These are phyloP conservation scores for bread wheat (Triticum aestivum) DNA, from an alignment of 176 grass and related monocot genomes.

Conservation along the genomic window IWGSC_CS_RefSeq_v2.1 NC_057809.1:156381101-156381600, in stretches of 20 bases:
- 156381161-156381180: conserved; percentile 2
- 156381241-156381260: no score
- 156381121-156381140: neutral
- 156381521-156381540: neutral
- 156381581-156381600: no score
- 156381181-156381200: conserved; percentile 4
- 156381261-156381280: no score
- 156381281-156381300: no score
- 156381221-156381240: neutral
- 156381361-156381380: neutral
- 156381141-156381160: conserved; percentile 20
- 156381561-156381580: no score
- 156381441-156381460: neutral
- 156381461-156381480: no score
- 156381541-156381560: no score
- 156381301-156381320: no score
- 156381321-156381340: no score
- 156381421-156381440: neutral
- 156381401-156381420: neutral
- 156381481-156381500: neutral
- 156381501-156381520: neutral
- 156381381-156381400: no score
- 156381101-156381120: conserved; percentile 20
- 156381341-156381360: neutral
- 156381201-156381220: neutral